A percentile compares a stretch with the other conserved stretches of the same genome.
These are phyloP conservation scores for Hordeum pubiflorum DNA, from an alignment of 202 grass and related monocot genomes.

Conservation along the genomic window DNA sequence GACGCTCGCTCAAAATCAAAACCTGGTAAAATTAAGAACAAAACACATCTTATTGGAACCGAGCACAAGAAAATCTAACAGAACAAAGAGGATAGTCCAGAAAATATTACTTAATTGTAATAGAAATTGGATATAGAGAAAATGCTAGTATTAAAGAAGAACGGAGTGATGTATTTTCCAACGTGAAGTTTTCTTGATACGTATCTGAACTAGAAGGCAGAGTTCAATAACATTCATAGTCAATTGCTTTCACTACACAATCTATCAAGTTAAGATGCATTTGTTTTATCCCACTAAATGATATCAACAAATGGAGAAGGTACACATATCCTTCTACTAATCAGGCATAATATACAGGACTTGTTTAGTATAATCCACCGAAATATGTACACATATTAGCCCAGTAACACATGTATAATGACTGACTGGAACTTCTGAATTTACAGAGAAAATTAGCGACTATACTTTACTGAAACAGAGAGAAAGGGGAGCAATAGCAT, in stretches of 20 bases:
- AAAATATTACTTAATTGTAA: conserved; percentile 8
- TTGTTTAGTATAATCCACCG: neutral
- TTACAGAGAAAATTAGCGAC: neutral
- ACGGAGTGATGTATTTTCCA: neutral
- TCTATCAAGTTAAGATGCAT: neutral
- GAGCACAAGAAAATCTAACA: neutral
- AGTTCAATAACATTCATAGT: neutral
- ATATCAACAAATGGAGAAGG: neutral
- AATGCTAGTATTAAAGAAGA: neutral
- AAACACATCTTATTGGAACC: neutral
- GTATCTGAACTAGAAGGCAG: neutral
- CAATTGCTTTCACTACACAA: neutral
- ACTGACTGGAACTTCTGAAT: neutral
- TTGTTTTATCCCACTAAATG: neutral
- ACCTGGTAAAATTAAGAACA: conserved; percentile 42
- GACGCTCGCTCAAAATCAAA: conserved; percentile 82
- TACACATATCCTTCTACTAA: neutral
- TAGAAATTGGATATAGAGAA: neutral
- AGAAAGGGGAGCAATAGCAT: neutral
- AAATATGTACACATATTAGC: neutral
- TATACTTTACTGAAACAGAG: neutral
- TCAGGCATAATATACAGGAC: neutral
- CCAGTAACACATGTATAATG: neutral
- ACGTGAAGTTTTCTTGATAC: neutral
- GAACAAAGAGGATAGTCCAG: neutral